These are phyloP conservation scores for Sclerotinia minor DNA, from an alignment of 2,329 filamentous ascomycete species.

Conservation along the genomic window DNA sequence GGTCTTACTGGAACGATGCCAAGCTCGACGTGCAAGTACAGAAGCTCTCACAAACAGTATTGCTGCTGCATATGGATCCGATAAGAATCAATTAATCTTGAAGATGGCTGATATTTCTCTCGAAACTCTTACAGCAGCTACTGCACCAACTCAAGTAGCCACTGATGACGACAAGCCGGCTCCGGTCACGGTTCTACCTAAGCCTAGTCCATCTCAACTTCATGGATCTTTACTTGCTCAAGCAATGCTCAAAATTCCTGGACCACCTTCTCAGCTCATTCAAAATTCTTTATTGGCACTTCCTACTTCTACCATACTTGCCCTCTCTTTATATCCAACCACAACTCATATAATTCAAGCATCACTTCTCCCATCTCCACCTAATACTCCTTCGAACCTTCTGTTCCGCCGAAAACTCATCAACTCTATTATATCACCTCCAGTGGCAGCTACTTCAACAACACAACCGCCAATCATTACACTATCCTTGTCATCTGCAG, in stretches of 20 bases:
- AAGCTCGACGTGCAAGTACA: slow-evolving; percentile 61
- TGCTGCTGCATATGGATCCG: slow-evolving; percentile 55
- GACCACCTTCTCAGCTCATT: slow-evolving; percentile 66
- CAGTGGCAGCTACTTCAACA: slow-evolving; percentile 10
- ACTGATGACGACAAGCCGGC: slow-evolving; percentile 29
- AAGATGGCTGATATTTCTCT: slow-evolving; percentile 60
- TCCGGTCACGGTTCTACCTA: slow-evolving; percentile 38
- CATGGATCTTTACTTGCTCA: slow-evolving; percentile 84
- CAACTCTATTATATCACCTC: slow-evolving; percentile 53
- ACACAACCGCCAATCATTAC: slow-evolving; percentile 29
- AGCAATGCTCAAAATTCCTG: slow-evolving; percentile 73
- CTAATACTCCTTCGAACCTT: slow-evolving; percentile 53
- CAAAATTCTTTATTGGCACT: slow-evolving; percentile 69
- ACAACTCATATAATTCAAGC: slow-evolving; percentile 65
- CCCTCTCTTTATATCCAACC: slow-evolving; percentile 56
- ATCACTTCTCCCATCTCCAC: slow-evolving; percentile 56
- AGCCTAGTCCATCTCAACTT: slow-evolving; percentile 56
- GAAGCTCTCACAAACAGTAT: slow-evolving; percentile 57
- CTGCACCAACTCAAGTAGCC: slow-evolving; percentile 31
- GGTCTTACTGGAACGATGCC: slow-evolving; percentile 79
- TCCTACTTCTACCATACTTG: slow-evolving; percentile 55
- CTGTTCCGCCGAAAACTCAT: slow-evolving; percentile 65
- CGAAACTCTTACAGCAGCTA: slow-evolving; percentile 47
- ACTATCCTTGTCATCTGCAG: slow-evolving; percentile 57
- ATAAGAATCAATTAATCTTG: slow-evolving; percentile 51